phyloP scores from a whole-genome alignment of 345 rosid genomes.

The Turnera subulata region DNA sequence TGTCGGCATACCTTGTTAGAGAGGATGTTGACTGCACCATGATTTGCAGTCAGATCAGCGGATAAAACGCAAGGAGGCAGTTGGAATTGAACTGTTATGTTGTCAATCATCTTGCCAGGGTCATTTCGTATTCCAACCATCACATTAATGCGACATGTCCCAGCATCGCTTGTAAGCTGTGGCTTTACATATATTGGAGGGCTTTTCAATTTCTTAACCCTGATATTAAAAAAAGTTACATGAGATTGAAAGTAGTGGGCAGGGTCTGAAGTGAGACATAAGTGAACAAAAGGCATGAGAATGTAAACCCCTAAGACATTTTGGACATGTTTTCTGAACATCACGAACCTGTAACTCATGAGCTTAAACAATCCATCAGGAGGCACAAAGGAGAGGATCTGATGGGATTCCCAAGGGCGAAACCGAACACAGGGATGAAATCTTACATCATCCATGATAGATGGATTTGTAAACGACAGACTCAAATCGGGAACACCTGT shows the following conservation, averaged over 20 bases:
- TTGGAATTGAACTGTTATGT: constrained; percentile 67
- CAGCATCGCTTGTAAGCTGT: constrained; percentile 74
- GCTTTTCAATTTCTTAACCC: constrained; percentile 83
- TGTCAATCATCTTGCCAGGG: constrained; percentile 79
- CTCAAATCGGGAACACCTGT: constrained; percentile 94
- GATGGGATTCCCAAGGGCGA: constrained; percentile 95
- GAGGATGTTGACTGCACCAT: constrained; percentile 72
- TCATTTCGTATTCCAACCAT: constrained; percentile 81
- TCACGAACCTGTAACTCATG: constrained; percentile 87
- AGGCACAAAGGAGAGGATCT: constrained; percentile 88
- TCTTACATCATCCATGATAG: constrained; percentile 69
- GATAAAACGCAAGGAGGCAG: constrained; percentile 71
- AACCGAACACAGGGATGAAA: constrained; percentile 96
- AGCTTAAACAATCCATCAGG: constrained; percentile 96
- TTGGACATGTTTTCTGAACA: neutral
- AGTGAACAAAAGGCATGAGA: neutral
- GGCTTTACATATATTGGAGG: constrained; percentile 86
- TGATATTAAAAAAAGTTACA: constrained; percentile 18
- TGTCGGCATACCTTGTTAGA: constrained; percentile 59
- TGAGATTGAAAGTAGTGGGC: neutral
- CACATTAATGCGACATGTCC: constrained; percentile 62
- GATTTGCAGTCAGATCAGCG: constrained; percentile 84
- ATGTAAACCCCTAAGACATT: neutral
- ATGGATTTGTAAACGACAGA: constrained; percentile 77
- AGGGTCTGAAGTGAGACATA: too few relatives aligned